Base-by-base conservation (phyloP, 1,284 basidiomycete genomes). In the Ganoderma multipileum region DNA sequence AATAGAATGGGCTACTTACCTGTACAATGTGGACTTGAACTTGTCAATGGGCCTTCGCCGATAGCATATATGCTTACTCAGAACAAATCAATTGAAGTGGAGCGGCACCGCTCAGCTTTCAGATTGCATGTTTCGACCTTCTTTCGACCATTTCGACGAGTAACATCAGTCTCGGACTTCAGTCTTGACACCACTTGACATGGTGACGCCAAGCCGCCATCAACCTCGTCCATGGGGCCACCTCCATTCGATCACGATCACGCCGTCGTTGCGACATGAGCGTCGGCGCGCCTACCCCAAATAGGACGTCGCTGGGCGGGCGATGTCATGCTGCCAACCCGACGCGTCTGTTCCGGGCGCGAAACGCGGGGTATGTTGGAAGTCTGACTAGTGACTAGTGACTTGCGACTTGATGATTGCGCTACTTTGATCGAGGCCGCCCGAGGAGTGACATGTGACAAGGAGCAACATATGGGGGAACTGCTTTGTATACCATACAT, bases 251-350 rank as follows among this genome's bases (percentile, higher is more conserved):
- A 59, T 36, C 33, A 39, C 23, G 23, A 41, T 39, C 33, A 38
- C 12, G 11, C 38, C 16, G 61, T 18, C 23, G n/a, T 7, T 11
- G 38, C 18, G 42, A 44, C 18, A 33, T 47, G 61, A 63, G 61
- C 47, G 47, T 63, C 44, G 61, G 61, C 33, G 33, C 61, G 61
- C 33, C 44, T 52, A n/a, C 36, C 61, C 61, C 11, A 33, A 63
- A 50, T 1, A 33, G 61, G 61, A 33, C 26, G 18, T 50, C 16
- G 33, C 26, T 33, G 39, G 41, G 61, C 44, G 47, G 44, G 44
- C 61, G 52, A 23, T 30, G n/a, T 41, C n/a, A 41, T 39, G n/a
- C 23, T 41, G 58, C 33, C 55, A 58, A 28, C n/a, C 58, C 14
- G n/a, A 26, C 23, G 38, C 23, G 38, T 39, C 23, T 7, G 36